Conservation (phyloP, 345 rosid species). For the Excoecaria cochinchinensis region DNA sequence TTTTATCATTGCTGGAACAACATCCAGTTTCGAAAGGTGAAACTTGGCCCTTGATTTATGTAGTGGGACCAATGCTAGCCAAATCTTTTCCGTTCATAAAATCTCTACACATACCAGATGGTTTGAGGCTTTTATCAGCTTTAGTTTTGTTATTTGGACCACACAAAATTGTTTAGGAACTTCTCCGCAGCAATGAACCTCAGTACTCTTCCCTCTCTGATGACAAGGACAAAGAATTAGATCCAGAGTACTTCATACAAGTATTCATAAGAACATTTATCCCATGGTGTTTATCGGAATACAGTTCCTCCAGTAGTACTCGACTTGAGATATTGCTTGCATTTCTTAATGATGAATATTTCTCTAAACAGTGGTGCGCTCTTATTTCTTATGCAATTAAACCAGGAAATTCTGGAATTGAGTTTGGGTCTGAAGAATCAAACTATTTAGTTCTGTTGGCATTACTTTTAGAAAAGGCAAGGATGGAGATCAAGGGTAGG, state of each 20-base stretch:
- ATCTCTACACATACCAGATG: constrained; percentile 62
- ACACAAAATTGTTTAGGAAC: constrained; percentile 44
- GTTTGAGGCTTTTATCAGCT: constrained; percentile 64
- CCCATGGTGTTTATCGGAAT: constrained; percentile 78
- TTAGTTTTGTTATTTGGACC: constrained; percentile 81
- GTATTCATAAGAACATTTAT: constrained; percentile 64
- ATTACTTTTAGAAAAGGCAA: constrained; percentile 68
- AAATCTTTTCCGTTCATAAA: constrained; percentile 63
- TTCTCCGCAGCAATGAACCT: constrained; percentile 33
- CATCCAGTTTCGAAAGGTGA: constrained; percentile 51
- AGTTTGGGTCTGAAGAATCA: constrained; percentile 31
- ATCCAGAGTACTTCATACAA: constrained; percentile 46
- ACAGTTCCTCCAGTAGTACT: constrained; percentile 44
- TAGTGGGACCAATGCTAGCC: constrained; percentile 71
- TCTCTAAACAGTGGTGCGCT: constrained; percentile 70
- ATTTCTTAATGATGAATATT: constrained; percentile 73
- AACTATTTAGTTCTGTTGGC: constrained; percentile 43
- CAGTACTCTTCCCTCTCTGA: constrained; percentile 21
- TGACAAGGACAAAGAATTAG: constrained; percentile 39
- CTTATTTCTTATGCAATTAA: constrained; percentile 54
- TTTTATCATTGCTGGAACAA: constrained; percentile 53
- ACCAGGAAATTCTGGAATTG: constrained; percentile 35
- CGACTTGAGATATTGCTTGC: constrained; percentile 73
- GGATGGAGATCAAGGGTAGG: constrained; percentile 49
- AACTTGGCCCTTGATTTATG: constrained; percentile 68